phyloP scores from a whole-genome alignment of 2,329 filamentous ascomycete species.

The Cryphonectria japonica region DNA sequence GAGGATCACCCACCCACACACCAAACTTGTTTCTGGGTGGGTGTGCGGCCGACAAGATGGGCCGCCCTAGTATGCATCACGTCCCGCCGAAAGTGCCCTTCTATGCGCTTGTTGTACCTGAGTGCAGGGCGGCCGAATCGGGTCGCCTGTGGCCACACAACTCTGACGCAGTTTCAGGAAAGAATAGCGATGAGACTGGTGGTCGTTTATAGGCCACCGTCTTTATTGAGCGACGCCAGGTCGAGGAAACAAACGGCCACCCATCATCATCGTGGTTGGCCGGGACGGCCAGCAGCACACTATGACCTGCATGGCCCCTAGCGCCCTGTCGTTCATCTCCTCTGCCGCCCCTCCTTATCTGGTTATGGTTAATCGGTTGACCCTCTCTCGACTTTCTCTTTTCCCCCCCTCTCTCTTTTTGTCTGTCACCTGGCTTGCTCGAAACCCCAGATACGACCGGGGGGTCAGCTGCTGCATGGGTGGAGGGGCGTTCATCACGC shows the following conservation, averaged over 20 bases:
- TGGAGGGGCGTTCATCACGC: conserved; percentile 20
- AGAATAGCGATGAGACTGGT: conserved; percentile 33
- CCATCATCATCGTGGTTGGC: not conserved
- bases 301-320: conserved; percentile 21
- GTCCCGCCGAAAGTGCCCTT: conserved; percentile 7
- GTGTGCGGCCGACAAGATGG: conserved; percentile 26
- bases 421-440: conserved; percentile 16
- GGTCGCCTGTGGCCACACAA: conserved; percentile 32
- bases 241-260: conserved; percentile 14
- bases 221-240: conserved; percentile 21
- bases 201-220: not conserved
- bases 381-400: conserved; percentile 2
- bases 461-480: conserved; percentile 11
- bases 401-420: not conserved
- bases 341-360: conserved; percentile 9
- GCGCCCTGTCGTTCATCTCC: conserved; percentile 20
- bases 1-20: not conserved
- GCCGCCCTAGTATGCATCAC: conserved; percentile 22
- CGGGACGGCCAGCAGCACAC: conserved; percentile 17
- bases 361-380: conserved; percentile 16
- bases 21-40: conserved; percentile 11
- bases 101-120: conserved; percentile 21
- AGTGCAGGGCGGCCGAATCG: conserved; percentile 24
- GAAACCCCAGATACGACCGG: conserved; percentile 18
- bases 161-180: conserved; percentile 35